These are phyloP conservation scores for Picochlorum sp. DNA, from an alignment of 139 green algal species.

Conservation along the genomic window DNA sequence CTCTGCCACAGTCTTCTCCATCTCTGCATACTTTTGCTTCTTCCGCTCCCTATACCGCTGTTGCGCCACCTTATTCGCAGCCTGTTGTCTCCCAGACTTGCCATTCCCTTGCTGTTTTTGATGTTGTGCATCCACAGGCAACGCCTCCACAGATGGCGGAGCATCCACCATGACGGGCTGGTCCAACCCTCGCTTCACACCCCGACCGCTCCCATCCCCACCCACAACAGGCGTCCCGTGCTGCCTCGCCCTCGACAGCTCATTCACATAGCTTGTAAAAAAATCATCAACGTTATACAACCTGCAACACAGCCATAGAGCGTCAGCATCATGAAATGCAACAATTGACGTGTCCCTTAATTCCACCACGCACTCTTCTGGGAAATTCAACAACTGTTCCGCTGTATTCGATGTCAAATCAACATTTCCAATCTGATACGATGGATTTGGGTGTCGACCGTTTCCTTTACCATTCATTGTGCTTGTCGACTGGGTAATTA, in stretches of 20 bases:
- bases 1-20: constrained; percentile 20
- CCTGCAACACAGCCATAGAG: background rate
- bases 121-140: background rate
- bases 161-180: constrained; percentile 34
- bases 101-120: background rate
- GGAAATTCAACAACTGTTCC: too few species aligned
- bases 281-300: constrained; percentile 23
- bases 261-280: constrained; percentile 21
- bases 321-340: background rate
- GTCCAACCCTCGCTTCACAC: constrained; percentile 12
- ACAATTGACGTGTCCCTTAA: background rate
- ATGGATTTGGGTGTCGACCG: too few species aligned
- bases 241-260: constrained; percentile 5
- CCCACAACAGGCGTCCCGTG: background rate
- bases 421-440: too few species aligned
- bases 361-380: too few species aligned
- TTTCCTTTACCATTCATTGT: too few species aligned
- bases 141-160: constrained; percentile 11
- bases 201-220: background rate
- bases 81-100: constrained; percentile 23
- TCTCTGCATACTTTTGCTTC: constrained; percentile 31
- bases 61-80: constrained; percentile 34
- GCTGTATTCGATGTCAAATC: too few species aligned
- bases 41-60: constrained; percentile 40
- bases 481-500: too few species aligned